A percentile compares a stretch with the other conserved stretches of the same genome.
phyloP scores from a whole-genome alignment of 2,329 filamentous ascomycete genomes.

The Apiospora hydei region DNA sequence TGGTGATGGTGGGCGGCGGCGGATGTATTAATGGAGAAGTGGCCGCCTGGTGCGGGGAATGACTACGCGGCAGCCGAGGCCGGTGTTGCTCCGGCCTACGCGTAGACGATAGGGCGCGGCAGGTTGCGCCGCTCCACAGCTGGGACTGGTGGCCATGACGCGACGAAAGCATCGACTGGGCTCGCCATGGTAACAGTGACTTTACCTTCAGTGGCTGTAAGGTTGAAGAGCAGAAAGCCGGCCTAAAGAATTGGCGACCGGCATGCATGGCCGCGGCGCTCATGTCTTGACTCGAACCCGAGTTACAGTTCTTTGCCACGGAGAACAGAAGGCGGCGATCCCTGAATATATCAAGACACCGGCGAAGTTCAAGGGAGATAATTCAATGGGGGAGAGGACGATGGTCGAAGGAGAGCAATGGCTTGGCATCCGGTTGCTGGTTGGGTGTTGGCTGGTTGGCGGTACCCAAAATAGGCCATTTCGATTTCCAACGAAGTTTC shows the following conservation, averaged over 20 bases:
- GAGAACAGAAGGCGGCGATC: neutral
- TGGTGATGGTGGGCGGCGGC: too few relatives aligned
- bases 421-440: neutral
- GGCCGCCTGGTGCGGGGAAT: neutral
- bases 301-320: too few relatives aligned
- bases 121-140: neutral
- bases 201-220: neutral
- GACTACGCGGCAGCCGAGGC: slow-evolving; percentile 17
- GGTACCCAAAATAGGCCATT: too few relatives aligned
- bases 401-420: neutral
- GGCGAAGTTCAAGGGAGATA: neutral
- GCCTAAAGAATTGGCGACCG: neutral
- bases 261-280: neutral
- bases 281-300: slow-evolving; percentile 1
- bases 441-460: neutral
- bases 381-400: neutral
- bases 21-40: slow-evolving; percentile 26
- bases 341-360: neutral
- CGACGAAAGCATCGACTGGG: neutral
- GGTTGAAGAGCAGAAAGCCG: neutral
- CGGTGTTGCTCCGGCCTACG: slow-evolving; percentile 11
- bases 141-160: neutral
- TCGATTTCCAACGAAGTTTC: too few relatives aligned
- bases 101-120: slow-evolving; percentile 10
- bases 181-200: neutral